Conservation (phyloP, 176 grass and related monocot genomes). For the Raddia guianensis region DNA sequence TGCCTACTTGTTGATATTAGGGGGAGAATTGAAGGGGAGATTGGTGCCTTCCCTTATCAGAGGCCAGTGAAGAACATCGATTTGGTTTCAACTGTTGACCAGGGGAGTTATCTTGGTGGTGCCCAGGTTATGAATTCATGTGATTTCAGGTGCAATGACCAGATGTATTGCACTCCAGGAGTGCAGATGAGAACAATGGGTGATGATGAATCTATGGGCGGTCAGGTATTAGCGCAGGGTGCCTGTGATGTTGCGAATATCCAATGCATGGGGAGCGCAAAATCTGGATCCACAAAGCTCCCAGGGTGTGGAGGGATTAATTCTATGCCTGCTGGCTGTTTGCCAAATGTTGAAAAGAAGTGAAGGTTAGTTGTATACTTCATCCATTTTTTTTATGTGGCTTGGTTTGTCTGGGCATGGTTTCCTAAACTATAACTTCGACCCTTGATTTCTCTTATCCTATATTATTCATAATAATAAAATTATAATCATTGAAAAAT, state of each 20-base stretch:
- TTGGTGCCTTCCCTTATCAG: slow-evolving; percentile 83
- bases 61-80: slow-evolving; percentile 48
- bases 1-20: slow-evolving; percentile 75
- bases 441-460: too few species aligned
- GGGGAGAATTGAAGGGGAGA: slow-evolving; percentile 79
- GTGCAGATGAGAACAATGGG: slow-evolving; percentile 50
- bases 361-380: slow-evolving; percentile 51
- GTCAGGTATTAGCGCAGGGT: slow-evolving; percentile 48
- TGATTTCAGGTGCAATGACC: slow-evolving; percentile 80
- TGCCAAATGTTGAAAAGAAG: slow-evolving; percentile 56
- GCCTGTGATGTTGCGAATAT: slow-evolving; percentile 54
- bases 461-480: too few species aligned
- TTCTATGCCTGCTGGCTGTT: slow-evolving; percentile 41
- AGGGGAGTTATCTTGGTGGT: slow-evolving; percentile 41
- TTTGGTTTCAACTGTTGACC: slow-evolving; percentile 30
- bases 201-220: slow-evolving; percentile 23
- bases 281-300: slow-evolving; percentile 56
- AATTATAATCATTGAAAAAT: too few species aligned
- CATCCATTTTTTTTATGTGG: too few species aligned
- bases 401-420: too few species aligned
- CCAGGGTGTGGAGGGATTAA: slow-evolving; percentile 51
- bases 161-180: slow-evolving; percentile 66
- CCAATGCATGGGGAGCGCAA: slow-evolving; percentile 51
- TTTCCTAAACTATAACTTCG: too few species aligned
- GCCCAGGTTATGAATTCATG: slow-evolving; percentile 71